phyloP scores from a whole-genome alignment of 2,329 filamentous ascomycete species.

The Nigrograna mackinnonii region DNA sequence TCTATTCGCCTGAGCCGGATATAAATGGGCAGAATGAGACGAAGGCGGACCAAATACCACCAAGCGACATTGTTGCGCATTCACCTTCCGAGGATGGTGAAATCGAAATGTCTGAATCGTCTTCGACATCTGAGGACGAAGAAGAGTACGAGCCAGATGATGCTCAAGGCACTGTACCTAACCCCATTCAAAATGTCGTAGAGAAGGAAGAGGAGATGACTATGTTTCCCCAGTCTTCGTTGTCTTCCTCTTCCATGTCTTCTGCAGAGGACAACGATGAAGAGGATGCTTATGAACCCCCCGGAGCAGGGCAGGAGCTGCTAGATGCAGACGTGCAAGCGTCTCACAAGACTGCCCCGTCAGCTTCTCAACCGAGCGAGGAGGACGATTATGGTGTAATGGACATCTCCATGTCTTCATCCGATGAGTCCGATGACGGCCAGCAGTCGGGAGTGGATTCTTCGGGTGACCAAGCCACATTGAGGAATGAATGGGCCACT shows the following conservation, averaged over 20 bases:
- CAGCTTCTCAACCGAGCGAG: conserved; percentile 5
- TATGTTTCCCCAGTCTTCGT: too few species aligned
- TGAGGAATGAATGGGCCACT: too few species aligned
- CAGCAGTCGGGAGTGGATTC: conserved; percentile 15
- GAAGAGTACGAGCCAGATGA: conserved; percentile 10
- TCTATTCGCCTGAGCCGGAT: conserved; percentile 35
- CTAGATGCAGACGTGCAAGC: too few species aligned
- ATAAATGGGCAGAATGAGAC: conserved; percentile 1
- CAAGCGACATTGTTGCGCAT: conserved; percentile 1
- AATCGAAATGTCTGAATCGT: conserved; percentile 37
- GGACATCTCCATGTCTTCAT: conserved; percentile 36
- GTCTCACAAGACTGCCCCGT: too few species aligned
- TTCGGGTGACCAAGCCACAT: too few species aligned
- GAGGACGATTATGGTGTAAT: conserved; percentile 35
- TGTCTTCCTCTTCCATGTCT: conserved; percentile 1
- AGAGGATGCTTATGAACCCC: conserved; percentile 36
- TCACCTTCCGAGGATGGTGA: conserved; percentile 37
- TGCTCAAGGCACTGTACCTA: too few species aligned
- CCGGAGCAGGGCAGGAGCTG: conserved; percentile 12
- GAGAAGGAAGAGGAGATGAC: too few species aligned
- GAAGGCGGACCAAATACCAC: not conserved
- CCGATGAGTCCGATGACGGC: conserved; percentile 23
- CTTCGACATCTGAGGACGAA: conserved; percentile 23
- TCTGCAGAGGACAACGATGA: conserved; percentile 21
- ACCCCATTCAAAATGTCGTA: too few species aligned